phyloP scores from a whole-genome alignment of 345 rosid genomes.

The Moringa oleifera region DNA sequence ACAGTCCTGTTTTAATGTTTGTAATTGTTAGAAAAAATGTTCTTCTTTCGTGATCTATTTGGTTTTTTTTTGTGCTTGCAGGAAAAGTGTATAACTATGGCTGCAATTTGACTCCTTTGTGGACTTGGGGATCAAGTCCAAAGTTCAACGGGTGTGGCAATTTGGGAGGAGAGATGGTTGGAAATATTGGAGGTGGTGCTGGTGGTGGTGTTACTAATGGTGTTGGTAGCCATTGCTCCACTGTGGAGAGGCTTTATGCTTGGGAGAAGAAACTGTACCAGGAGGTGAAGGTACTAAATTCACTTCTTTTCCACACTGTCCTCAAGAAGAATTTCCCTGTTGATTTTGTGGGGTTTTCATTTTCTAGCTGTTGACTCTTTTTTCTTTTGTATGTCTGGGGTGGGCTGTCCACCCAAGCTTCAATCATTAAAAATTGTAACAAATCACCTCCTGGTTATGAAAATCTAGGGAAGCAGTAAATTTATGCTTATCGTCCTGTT shows the following conservation, averaged over 20 bases:
- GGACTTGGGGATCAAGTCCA: constrained; percentile 69
- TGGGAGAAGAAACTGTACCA: constrained; percentile 94
- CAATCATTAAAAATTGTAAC: too few relatives aligned
- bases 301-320: neutral
- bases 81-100: constrained; percentile 59
- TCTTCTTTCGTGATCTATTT: neutral
- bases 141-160: constrained; percentile 45
- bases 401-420: too few relatives aligned
- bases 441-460: too few relatives aligned
- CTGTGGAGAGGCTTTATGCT: constrained; percentile 79
- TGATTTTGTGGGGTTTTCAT: neutral
- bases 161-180: constrained; percentile 22
- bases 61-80: constrained; percentile 13
- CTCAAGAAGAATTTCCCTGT: neutral
- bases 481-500: too few relatives aligned
- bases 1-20: neutral
- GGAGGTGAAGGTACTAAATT: constrained; percentile 76
- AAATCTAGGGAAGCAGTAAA: too few relatives aligned
- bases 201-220: constrained; percentile 15
- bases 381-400: too few relatives aligned
- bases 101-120: constrained; percentile 53
- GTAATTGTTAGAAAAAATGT: too few relatives aligned
- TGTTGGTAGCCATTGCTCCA: constrained; percentile 65
- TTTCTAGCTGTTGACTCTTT: too few relatives aligned
- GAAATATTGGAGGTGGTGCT: constrained; percentile 5